Conservation (phyloP, 1,284 basidiomycete genomes). For the Boletus calvinii region DNA sequence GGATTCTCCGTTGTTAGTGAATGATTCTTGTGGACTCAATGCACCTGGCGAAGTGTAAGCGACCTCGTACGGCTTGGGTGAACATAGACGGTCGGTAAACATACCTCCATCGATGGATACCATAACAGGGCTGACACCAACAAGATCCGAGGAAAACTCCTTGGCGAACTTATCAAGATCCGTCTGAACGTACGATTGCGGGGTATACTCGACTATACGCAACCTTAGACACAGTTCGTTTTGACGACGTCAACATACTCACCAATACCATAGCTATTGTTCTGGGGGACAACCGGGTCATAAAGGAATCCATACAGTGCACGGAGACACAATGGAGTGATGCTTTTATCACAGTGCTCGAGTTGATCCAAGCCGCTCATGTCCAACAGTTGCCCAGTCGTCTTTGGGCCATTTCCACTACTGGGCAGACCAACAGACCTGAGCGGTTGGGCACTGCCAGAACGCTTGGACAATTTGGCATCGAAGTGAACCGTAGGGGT, state of each 20-base stretch:
- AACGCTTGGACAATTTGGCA: conserved; percentile 25
- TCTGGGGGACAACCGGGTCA: conserved; percentile 37
- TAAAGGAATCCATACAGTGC: conserved; percentile 47
- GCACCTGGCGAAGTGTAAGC: conserved; percentile 26
- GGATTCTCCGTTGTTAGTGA: conserved; percentile 51
- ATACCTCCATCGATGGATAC: conserved; percentile 48
- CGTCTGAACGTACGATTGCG: conserved; percentile 43
- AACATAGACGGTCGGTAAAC: background rate
- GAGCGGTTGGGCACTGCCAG: background rate
- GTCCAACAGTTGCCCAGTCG: conserved; percentile 31
- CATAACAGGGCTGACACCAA: conserved; percentile 37
- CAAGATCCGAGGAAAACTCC: conserved; percentile 35
- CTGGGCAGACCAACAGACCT: conserved; percentile 34
- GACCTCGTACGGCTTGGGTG: background rate
- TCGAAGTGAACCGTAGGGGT: conserved; percentile 47
- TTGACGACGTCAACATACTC: conserved; percentile 10
- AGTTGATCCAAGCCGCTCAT: conserved; percentile 26
- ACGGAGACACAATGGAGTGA: conserved; percentile 47
- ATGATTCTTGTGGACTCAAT: conserved; percentile 35
- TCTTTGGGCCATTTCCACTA: conserved; percentile 35
- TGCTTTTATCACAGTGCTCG: conserved; percentile 41
- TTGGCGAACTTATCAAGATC: conserved; percentile 49
- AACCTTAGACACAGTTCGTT: background rate
- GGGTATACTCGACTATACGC: conserved; percentile 47
- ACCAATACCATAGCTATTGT: conserved; percentile 55